These are phyloP conservation scores for Starmera dryadoides DNA, from an alignment of 805 yeast genomes.

Conservation along the genomic window DNA sequence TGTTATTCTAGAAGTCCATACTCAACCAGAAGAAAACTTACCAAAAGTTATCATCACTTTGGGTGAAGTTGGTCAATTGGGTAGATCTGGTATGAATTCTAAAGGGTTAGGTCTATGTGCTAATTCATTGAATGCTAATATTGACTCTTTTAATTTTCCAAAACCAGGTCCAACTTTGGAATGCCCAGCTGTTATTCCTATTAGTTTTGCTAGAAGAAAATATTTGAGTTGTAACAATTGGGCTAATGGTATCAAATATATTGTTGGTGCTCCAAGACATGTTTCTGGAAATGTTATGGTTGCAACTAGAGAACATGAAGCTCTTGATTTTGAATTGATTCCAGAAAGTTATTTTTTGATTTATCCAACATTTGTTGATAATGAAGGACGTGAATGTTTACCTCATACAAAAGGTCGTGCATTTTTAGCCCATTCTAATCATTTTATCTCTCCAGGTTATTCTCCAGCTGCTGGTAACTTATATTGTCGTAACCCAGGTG, in stretches of 20 bases:
- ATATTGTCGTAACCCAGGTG: conserved; percentile 11
- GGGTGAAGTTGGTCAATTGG: conserved; percentile 12
- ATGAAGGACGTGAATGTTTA: conserved; percentile 6
- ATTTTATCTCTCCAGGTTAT: conserved; percentile 6
- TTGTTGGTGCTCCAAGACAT: conserved; percentile 11
- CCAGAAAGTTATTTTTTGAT: conserved; percentile 7
- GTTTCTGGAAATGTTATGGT: conserved; percentile 7
- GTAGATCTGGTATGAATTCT: conserved; percentile 12
- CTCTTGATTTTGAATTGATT: conserved; percentile 8
- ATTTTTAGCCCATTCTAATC: conserved; percentile 8
- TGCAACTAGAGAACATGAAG: conserved; percentile 9
- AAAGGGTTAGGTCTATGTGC: conserved; percentile 11
- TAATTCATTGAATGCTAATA: conserved; percentile 7
- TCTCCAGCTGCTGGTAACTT: conserved; percentile 8
- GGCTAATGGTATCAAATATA: conserved; percentile 9
- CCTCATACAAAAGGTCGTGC: conserved; percentile 8
- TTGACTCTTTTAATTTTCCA: conserved; percentile 8
- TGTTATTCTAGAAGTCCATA: conserved; percentile 7
- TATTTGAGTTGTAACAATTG: conserved; percentile 8
- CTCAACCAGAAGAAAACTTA: conserved; percentile 7
- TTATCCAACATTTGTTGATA: conserved; percentile 9
- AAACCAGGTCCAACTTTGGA: conserved; percentile 3
- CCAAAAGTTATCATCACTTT: conserved; percentile 8
- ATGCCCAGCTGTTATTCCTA: conserved; percentile 6
- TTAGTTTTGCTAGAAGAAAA: conserved; percentile 10